A percentile compares a stretch with the other conserved stretches of the same genome.
Conservation (phyloP, 73 alveolate species). For the Durusdinium trenchii region DNA sequence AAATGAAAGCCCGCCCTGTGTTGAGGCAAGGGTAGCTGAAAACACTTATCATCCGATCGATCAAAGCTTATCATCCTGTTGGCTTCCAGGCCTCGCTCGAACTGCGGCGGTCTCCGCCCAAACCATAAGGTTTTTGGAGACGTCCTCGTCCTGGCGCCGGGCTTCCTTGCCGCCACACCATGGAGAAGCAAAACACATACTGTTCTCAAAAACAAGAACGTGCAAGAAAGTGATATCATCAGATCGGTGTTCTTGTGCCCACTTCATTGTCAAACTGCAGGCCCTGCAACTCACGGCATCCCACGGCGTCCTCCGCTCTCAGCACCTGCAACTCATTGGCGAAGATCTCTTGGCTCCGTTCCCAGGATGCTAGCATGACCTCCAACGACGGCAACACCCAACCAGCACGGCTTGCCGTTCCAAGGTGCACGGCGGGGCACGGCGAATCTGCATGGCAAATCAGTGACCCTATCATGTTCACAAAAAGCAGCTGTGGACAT, state of each 20-base stretch:
- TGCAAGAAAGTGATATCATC: too few relatives aligned
- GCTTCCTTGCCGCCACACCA: neutral
- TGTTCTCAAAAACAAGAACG: neutral
- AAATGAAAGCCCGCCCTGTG: neutral
- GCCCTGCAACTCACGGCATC: neutral
- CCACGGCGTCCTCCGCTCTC: constrained; percentile 13
- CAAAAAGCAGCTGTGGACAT: neutral
- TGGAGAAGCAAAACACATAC: neutral
- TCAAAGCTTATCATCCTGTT: too few relatives aligned
- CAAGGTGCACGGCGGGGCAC: neutral
- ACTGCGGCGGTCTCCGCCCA: constrained; percentile 7
- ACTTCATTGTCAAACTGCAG: neutral
- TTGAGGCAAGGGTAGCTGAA: neutral
- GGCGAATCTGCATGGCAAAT: neutral
- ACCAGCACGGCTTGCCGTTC: too few relatives aligned
- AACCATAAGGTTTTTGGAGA: constrained; percentile 17
- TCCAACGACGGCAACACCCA: neutral
- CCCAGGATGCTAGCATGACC: constrained; percentile 10
- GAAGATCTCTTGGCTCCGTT: neutral
- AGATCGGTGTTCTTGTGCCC: neutral
- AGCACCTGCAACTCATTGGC: neutral
- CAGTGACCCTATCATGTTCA: neutral
- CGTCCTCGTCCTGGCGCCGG: constrained; percentile 9
- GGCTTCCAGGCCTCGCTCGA: constrained; percentile 35
- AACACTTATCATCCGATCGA: too few relatives aligned